Base-by-base conservation (phyloP, 2,329 filamentous ascomycete species). In the Nigrospora oryzae region DNA sequence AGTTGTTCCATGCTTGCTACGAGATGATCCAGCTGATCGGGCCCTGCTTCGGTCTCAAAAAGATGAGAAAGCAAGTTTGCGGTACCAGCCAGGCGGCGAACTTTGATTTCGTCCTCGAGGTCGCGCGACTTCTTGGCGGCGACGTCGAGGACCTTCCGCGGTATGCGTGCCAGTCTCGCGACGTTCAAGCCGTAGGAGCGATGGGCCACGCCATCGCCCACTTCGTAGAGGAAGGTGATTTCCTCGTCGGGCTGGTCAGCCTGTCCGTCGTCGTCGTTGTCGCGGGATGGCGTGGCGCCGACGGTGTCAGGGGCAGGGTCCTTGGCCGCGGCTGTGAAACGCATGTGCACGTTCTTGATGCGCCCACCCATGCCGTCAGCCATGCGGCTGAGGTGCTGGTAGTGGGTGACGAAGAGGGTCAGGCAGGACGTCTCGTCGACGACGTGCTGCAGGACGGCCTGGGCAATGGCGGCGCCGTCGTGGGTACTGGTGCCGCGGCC, bases 341-440 rank as follows among this genome's bases (percentile, higher is more conserved):
- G 80, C 91, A 98, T 97, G 62, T 98, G 93, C 39, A 96, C 87
- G 62, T 97, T 97, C 54, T 75, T 81, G 54, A 96, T 84, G 1
- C 65, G 62, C 3, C 75, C 73, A 13, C 71, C 70, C 47, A 94
- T 85, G 2, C 79, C 81, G 23, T 81, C 76, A 11, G 83, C 84
- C 50, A 95, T 75, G 39, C 71, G 69, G 11, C 82, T 80, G 1
- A 98, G 77, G 52, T 83, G 84, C 67, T 98, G 93, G 63, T 98
- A 98, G 67, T 98, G 93, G 4, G 93, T 98, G 63, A 98, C 95
- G 70, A 98, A 98, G 36, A 98, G 73, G 6, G 89, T 95, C 39
- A 96, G 73, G 49, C 88, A 88, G 43, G 76, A 74, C 1, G 83
- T 76, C 14, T 89, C 77, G 19, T 81, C 74, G 23, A 94, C 84